phyloP scores from a whole-genome alignment of 306 rosid genomes.

The Parietaria judaica region DNA sequence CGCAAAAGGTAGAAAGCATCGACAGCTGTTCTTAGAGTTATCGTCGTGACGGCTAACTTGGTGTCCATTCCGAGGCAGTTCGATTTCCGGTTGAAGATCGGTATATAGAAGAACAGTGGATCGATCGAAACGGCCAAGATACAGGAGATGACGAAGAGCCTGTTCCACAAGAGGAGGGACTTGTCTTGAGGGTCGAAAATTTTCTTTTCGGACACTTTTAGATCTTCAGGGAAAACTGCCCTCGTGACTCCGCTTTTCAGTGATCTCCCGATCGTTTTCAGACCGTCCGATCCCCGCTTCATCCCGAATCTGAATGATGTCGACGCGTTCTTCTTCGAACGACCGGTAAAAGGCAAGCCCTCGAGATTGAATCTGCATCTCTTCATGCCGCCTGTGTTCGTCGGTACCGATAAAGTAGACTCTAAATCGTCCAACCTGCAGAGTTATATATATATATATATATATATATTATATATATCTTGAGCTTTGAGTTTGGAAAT shows the following conservation, averaged over 20 bases:
- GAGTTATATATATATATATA: background rate
- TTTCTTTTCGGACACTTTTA: slow-evolving; percentile 54
- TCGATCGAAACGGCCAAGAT: slow-evolving; percentile 70
- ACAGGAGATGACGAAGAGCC: slow-evolving; percentile 65
- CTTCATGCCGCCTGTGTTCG: slow-evolving; percentile 45
- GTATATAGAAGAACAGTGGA: slow-evolving; percentile 85
- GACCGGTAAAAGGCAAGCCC: slow-evolving; percentile 27
- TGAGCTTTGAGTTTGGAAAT: background rate
- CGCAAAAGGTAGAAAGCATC: slow-evolving; percentile 63
- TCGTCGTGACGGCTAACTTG: slow-evolving; percentile 36
- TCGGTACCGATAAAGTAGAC: slow-evolving; percentile 30
- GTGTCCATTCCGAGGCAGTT: slow-evolving; percentile 69
- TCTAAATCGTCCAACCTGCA: slow-evolving; percentile 68
- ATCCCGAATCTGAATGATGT: slow-evolving; percentile 46
- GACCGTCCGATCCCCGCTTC: slow-evolving; percentile 66
- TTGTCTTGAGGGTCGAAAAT: slow-evolving; percentile 79
- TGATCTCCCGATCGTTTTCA: slow-evolving; percentile 60
- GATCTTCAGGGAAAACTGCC: slow-evolving; percentile 71
- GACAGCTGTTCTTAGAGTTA: slow-evolving; percentile 36
- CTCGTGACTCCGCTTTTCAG: slow-evolving; percentile 50
- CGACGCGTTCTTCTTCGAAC: slow-evolving; percentile 34
- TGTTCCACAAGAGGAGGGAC: slow-evolving; percentile 70
- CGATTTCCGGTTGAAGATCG: slow-evolving; percentile 52
- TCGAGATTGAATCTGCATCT: slow-evolving; percentile 44
- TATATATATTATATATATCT: background rate